These are phyloP conservation scores for Austroboletus niveus DNA, from an alignment of 1,284 basidiomycete genomes.

Conservation along the genomic window DNA sequence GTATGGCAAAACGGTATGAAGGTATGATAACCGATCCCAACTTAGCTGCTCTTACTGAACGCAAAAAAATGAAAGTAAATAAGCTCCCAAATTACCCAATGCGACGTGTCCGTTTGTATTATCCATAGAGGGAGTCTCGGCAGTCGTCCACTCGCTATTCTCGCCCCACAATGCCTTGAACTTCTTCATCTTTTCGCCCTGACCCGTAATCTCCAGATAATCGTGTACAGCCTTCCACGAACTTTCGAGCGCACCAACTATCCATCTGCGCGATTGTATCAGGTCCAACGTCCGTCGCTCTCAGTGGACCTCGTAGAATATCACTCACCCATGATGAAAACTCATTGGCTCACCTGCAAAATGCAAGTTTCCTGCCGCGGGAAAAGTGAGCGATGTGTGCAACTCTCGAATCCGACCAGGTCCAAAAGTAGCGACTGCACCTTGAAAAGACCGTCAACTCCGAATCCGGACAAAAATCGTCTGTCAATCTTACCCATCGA, in stretches of 20 bases:
- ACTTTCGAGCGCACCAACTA: slow-evolving; percentile 4
- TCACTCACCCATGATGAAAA: slow-evolving; percentile 12
- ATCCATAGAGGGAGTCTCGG: too few relatives aligned
- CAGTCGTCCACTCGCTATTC: slow-evolving; percentile 11
- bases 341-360: slow-evolving; percentile 22
- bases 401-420: slow-evolving; percentile 12
- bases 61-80: too few relatives aligned
- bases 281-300: not conserved
- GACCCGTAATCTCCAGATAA: slow-evolving; percentile 8
- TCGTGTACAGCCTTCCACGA: slow-evolving; percentile 15
- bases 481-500: slow-evolving; percentile 7
- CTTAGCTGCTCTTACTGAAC: too few relatives aligned
- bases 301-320: too few relatives aligned
- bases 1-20: too few relatives aligned
- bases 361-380: slow-evolving; percentile 13
- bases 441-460: not conserved
- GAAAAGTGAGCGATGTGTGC: slow-evolving; percentile 10
- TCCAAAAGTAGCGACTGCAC: slow-evolving; percentile 10
- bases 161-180: slow-evolving; percentile 15
- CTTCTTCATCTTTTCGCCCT: not conserved
- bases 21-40: too few relatives aligned
- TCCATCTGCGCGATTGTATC: slow-evolving; percentile 7
- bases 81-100: too few relatives aligned
- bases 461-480: not conserved
- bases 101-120: too few relatives aligned